Percentiles rank a stretch among this genome's conserved stretches.
Conservation (phyloP, 805 yeast genomes). For the Yamadazyma takamatsuzukensis region DNA sequence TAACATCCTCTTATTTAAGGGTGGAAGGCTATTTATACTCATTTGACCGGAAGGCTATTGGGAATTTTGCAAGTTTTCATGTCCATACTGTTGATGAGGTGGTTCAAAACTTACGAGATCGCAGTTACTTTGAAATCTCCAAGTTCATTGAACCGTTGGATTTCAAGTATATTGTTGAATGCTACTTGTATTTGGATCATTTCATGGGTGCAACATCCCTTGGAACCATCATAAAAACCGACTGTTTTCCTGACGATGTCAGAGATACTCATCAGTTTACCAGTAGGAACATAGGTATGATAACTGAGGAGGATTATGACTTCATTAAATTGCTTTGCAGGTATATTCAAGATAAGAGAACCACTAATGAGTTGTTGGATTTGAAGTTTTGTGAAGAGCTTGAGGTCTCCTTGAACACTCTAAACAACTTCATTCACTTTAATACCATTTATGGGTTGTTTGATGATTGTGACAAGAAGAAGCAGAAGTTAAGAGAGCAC, state of each 20-base stretch:
- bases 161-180: conserved; percentile 9
- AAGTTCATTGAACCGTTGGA: conserved; percentile 10
- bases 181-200: conserved; percentile 9
- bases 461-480: conserved; percentile 2
- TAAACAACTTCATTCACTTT: conserved; percentile 14
- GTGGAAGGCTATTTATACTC: conserved; percentile 7
- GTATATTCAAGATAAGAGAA: conserved; percentile 5
- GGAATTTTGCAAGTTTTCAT: not conserved
- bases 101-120: conserved; percentile 8
- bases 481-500: not conserved
- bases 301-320: conserved; percentile 8
- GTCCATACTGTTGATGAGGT: conserved; percentile 8
- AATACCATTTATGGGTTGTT: conserved; percentile 10
- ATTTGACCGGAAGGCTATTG: conserved; percentile 3
- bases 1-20: conserved; percentile 7
- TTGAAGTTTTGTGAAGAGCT: conserved; percentile 8
- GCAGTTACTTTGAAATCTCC: conserved; percentile 7
- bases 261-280: not conserved
- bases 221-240: conserved; percentile 2
- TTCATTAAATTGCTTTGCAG: conserved; percentile 12
- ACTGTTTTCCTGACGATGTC: conserved; percentile 1
- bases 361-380: conserved; percentile 8
- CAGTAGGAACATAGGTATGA: not conserved
- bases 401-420: conserved; percentile 8
- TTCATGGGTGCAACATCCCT: conserved; percentile 4